These are phyloP conservation scores for Actinomucor elegans DNA, from an alignment of 371 early-diverging fungal species.

Conservation along the genomic window DNA sequence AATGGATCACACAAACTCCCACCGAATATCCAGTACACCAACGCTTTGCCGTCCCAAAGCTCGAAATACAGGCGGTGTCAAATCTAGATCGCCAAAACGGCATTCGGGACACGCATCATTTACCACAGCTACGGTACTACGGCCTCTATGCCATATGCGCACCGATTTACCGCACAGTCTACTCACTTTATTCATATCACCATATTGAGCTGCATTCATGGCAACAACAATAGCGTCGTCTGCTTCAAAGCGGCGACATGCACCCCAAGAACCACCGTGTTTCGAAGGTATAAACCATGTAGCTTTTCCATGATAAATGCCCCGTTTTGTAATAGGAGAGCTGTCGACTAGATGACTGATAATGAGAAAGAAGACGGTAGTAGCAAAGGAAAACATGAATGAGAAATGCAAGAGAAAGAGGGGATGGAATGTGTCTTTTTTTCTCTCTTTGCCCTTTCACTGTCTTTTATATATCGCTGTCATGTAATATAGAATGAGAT, in stretches of 20 bases:
- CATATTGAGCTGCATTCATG: slow-evolving; percentile 21
- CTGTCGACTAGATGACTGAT: no score
- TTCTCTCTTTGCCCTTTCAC: no score
- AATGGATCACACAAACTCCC: slow-evolving; percentile 18
- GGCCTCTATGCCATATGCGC: slow-evolving; percentile 4
- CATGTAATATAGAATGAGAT: no score
- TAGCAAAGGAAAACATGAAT: no score
- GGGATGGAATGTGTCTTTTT: no score
- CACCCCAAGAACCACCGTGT: slow-evolving; percentile 21
- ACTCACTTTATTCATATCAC: slow-evolving; percentile 7
- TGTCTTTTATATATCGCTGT: no score
- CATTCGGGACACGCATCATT: slow-evolving; percentile 23
- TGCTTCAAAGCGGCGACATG: slow-evolving; percentile 12
- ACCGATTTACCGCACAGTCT: slow-evolving; percentile 18
- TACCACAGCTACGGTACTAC: slow-evolving; percentile 7
- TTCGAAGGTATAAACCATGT: slow-evolving; percentile 23
- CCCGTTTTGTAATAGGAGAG: no score
- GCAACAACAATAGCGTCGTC: slow-evolving; percentile 14
- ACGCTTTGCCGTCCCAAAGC: slow-evolving; percentile 15
- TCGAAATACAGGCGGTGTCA: slow-evolving; percentile 48
- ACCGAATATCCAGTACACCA: slow-evolving; percentile 26
- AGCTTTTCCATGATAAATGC: slow-evolving; percentile 11
- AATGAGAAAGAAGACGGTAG: no score
- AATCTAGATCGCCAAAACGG: slow-evolving; percentile 14
- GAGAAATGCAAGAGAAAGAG: no score